These are phyloP conservation scores for Chara braunii DNA, from an alignment of 139 green algal genomes.

Conservation along the genomic window DNA sequence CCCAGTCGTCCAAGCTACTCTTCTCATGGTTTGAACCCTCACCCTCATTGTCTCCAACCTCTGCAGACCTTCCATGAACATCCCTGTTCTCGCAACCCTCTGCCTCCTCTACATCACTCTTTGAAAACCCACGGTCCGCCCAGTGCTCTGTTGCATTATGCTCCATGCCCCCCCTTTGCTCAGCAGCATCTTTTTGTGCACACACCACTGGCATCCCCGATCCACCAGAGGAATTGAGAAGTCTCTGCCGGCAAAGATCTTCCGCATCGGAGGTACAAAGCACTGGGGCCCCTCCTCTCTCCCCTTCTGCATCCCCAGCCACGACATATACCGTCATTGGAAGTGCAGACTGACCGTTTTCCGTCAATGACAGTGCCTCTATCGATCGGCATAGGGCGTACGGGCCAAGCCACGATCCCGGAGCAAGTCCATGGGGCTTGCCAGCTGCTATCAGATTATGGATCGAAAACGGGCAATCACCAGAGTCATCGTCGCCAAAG, in stretches of 20 bases:
- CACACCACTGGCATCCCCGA: too few relatives aligned
- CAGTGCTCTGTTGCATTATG: too few relatives aligned
- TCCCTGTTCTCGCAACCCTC: not conserved
- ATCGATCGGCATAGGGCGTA: slow-evolving; percentile 72
- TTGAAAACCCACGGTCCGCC: too few relatives aligned
- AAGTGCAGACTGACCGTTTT: not conserved
- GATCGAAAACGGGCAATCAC: slow-evolving; percentile 63
- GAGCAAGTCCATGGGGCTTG: slow-evolving; percentile 52
- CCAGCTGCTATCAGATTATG: slow-evolving; percentile 68
- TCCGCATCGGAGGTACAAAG: not conserved
- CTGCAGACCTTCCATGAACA: not conserved
- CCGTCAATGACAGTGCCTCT: slow-evolving; percentile 39
- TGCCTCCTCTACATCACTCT: too few relatives aligned
- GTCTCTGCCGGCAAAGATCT: too few relatives aligned
- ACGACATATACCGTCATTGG: slow-evolving; percentile 9
- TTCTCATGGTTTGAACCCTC: slow-evolving; percentile 6
- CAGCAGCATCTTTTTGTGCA: too few relatives aligned
- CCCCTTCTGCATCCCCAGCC: slow-evolving; percentile 12
- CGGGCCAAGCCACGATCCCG: slow-evolving; percentile 79
- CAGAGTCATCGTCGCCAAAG: slow-evolving; percentile 87
- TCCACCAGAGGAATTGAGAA: too few relatives aligned
- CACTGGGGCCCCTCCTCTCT: slow-evolving; percentile 7
- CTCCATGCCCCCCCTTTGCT: too few relatives aligned
- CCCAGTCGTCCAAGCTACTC: not conserved
- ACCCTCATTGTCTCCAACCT: not conserved